Conservation (phyloP, 805 yeast species). For the Barnettozyma sucrosica region DNA sequence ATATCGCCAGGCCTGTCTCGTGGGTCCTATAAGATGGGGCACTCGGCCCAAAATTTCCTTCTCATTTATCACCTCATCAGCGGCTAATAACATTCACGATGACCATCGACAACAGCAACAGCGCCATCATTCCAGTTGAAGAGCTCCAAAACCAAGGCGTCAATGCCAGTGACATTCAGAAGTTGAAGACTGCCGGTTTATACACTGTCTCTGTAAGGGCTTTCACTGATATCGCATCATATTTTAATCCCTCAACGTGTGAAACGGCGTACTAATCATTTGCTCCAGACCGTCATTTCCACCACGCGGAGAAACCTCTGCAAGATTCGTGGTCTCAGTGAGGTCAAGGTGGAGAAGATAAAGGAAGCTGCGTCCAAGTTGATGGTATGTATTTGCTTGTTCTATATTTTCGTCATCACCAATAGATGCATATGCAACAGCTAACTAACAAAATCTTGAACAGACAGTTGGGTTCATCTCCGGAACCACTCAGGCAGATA, state of each 20-base stretch:
- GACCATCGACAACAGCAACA: not conserved
- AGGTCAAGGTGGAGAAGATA: slow-evolving; percentile 71
- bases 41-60: not conserved
- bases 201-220: slow-evolving; percentile 62
- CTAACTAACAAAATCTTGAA: not conserved
- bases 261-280: not conserved
- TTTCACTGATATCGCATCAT: slow-evolving; percentile 18
- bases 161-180: slow-evolving; percentile 64
- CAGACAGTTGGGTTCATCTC: slow-evolving; percentile 65
- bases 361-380: slow-evolving; percentile 68
- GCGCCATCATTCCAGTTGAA: slow-evolving; percentile 35
- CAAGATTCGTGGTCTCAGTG: slow-evolving; percentile 66
- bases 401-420: not conserved
- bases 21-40: not conserved
- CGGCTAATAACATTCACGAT: not conserved
- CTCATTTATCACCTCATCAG: not conserved
- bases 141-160: slow-evolving; percentile 63
- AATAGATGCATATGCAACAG: not conserved
- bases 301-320: slow-evolving; percentile 61
- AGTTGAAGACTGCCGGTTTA: slow-evolving; percentile 60
- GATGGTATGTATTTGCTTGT: slow-evolving; percentile 26
- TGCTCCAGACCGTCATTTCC: slow-evolving; percentile 40
- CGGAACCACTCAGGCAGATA: slow-evolving; percentile 61
- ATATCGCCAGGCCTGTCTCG: not conserved
- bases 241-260: not conserved